Evolutionary conservation across 2,329 filamentous ascomycete species (phyloP), one percentile per base, ranked within the genome.

Genomic region (Drechmeria coniospora): DNA sequence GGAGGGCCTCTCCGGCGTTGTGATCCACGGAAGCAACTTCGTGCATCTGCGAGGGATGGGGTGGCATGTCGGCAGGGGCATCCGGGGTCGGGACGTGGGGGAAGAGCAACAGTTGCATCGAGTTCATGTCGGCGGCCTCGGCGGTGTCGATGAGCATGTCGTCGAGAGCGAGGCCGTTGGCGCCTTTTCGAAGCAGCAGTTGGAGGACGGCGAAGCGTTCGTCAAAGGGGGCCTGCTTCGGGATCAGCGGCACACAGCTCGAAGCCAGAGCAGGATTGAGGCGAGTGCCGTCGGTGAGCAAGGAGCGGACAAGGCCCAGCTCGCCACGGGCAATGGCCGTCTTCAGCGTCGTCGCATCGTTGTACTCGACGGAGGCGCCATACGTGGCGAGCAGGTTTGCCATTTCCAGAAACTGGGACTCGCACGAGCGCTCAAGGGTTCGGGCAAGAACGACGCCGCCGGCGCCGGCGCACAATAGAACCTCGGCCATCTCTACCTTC

Each of bases 391-490:
- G 47, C n/a, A 73, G 47, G 21, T 49, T 50, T 3, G 67, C 59
- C 59, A 73, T 65, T 22, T 68, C 63, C 31, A 63, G 54, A 33
- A 64, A 69, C 23, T 63, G 59, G 2, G 53, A 54, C 6, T 56
- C 50, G 28, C 59, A 62, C 1, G 67, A 62, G 18, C 60, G 50
- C 6, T 63, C 46, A 1, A 74, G 49, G 0, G 61, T 64, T 17
- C 51, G 46, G 0, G 64, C 56, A 1, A 68, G 47, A 1, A 54
- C 48, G 10, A 66, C 59, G 2, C 70, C 70, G 9, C 55, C 50
- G 1, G 68, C 68, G 0, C 70, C 69, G 1, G 65, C 68, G 29
- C 68, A 72, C 2, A 76, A 52, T 2, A 76, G 41, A 3, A 70
- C 48, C 40, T 75, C 68, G 0, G 63, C 54, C 34, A 74, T 49